These are phyloP conservation scores for Ceratocystis variospora DNA, from an alignment of 2,329 filamentous ascomycete genomes.

Conservation along the genomic window DNA sequence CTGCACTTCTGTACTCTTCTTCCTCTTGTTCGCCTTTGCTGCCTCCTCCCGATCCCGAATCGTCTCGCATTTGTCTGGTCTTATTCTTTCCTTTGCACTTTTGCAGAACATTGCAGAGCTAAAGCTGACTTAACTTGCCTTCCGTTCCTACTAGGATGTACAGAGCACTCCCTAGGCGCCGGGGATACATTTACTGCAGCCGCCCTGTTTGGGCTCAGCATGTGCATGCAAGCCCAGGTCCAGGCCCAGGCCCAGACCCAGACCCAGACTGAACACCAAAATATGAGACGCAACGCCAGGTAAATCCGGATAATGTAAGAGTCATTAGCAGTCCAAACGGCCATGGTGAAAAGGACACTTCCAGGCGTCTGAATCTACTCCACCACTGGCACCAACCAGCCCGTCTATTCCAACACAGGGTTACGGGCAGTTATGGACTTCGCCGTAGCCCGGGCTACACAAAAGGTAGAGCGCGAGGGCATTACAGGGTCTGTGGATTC, in stretches of 20 bases:
- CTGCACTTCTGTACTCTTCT: not conserved
- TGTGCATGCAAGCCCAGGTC: conserved; percentile 27
- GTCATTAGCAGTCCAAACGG: not conserved
- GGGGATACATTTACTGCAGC: conserved; percentile 66
- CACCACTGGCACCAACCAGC: too few relatives aligned
- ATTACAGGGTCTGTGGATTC: conserved; percentile 39
- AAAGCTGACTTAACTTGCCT: not conserved
- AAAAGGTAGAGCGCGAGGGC: conserved; percentile 54
- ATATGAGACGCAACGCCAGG: too few relatives aligned
- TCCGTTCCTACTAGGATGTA: conserved; percentile 19
- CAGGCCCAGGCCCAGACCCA: conserved; percentile 16
- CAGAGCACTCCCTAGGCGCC: conserved; percentile 50
- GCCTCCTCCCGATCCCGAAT: not conserved
- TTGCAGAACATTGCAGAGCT: not conserved
- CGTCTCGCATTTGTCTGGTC: not conserved
- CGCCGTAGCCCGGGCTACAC: conserved; percentile 52
- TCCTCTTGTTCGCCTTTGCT: not conserved
- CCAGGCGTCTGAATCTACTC: not conserved
- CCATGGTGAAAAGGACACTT: not conserved
- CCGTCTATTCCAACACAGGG: not conserved
- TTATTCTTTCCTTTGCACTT: not conserved
- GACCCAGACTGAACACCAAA: not conserved
- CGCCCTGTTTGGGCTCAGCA: conserved; percentile 47
- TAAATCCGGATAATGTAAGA: not conserved
- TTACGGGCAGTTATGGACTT: conserved; percentile 37